Percentiles rank a stretch among this genome's conserved stretches.
These are phyloP conservation scores for Meyerozyma sp. DNA, from an alignment of 1,139 yeast species.

Conservation along the genomic window DNA sequence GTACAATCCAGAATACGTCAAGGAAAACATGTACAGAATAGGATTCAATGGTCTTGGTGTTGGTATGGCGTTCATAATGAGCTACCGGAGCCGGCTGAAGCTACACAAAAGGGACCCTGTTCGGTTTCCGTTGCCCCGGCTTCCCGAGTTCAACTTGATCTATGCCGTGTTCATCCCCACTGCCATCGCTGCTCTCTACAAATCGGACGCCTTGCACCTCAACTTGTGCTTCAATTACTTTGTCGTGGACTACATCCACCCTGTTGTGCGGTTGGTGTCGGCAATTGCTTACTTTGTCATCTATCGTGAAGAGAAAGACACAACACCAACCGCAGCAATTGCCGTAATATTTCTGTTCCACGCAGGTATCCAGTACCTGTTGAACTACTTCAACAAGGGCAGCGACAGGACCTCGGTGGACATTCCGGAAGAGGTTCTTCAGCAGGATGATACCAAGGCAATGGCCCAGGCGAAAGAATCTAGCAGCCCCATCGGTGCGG, in stretches of 20 bases:
- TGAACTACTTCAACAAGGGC: slow-evolving; percentile 27
- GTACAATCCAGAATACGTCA: slow-evolving; percentile 13
- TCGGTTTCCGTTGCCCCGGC: slow-evolving; percentile 13
- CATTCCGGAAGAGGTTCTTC: slow-evolving; percentile 15
- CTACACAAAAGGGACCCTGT: slow-evolving; percentile 12
- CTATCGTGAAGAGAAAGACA: background rate
- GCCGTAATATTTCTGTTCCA: background rate
- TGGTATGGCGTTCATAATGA: slow-evolving; percentile 22
- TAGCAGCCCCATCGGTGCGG: slow-evolving; percentile 3
- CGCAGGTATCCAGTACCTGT: slow-evolving; percentile 8
- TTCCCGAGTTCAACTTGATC: slow-evolving; percentile 37
- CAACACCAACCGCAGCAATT: background rate
- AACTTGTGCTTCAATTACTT: slow-evolving; percentile 36
- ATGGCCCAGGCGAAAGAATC: slow-evolving; percentile 7
- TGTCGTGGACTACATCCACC: slow-evolving; percentile 27
- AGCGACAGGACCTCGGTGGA: slow-evolving; percentile 11
- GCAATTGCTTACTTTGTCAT: slow-evolving; percentile 19
- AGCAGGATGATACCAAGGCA: slow-evolving; percentile 13
- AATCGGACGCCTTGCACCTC: slow-evolving; percentile 21
- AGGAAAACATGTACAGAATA: slow-evolving; percentile 18
- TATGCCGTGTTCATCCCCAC: slow-evolving; percentile 32
- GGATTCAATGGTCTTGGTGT: slow-evolving; percentile 35
- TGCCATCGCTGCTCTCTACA: slow-evolving; percentile 16
- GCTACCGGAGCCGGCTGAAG: slow-evolving; percentile 18
- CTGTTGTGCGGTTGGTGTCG: slow-evolving; percentile 24